These are phyloP conservation scores for Blastobotrys buckinghamii DNA, from an alignment of 1,139 yeast genomes.

Conservation along the genomic window DNA sequence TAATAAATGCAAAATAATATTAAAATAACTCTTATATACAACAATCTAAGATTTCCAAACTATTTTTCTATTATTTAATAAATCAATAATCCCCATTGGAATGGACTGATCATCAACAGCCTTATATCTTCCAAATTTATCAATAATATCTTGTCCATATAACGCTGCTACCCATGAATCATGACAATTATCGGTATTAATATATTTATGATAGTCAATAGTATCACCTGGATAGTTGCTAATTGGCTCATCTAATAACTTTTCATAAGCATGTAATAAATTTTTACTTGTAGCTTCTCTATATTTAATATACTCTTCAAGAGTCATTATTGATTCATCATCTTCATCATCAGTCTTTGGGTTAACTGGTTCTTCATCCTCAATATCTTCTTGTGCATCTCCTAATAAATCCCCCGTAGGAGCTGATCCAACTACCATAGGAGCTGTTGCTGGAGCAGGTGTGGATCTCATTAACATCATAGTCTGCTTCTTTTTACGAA, in stretches of 20 bases:
- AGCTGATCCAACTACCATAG: no score
- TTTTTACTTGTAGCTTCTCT: constrained; percentile 8
- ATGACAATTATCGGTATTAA: neutral
- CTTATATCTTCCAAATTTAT: constrained; percentile 7
- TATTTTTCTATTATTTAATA: constrained; percentile 10
- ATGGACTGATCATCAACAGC: constrained; percentile 7
- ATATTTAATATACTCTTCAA: constrained; percentile 7
- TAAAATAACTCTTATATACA: no score
- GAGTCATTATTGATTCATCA: constrained; percentile 7
- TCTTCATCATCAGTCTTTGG: neutral
- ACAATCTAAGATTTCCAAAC: constrained; percentile 7
- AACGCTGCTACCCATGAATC: constrained; percentile 7
- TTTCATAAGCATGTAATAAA: constrained; percentile 6
- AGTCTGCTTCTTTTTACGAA: neutral
- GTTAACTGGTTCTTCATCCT: no score
- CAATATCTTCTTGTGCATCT: no score
- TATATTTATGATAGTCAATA: neutral
- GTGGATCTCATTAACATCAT: neutral
- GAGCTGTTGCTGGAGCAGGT: neutral
- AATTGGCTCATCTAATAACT: constrained; percentile 5
- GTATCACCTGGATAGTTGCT: neutral
- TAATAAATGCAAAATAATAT: no score
- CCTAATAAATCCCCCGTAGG: no score
- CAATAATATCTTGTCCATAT: constrained; percentile 13
- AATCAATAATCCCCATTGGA: constrained; percentile 10